phyloP scores from a whole-genome alignment of 208 protist genomes.

The Leishmania lainsoni region DNA sequence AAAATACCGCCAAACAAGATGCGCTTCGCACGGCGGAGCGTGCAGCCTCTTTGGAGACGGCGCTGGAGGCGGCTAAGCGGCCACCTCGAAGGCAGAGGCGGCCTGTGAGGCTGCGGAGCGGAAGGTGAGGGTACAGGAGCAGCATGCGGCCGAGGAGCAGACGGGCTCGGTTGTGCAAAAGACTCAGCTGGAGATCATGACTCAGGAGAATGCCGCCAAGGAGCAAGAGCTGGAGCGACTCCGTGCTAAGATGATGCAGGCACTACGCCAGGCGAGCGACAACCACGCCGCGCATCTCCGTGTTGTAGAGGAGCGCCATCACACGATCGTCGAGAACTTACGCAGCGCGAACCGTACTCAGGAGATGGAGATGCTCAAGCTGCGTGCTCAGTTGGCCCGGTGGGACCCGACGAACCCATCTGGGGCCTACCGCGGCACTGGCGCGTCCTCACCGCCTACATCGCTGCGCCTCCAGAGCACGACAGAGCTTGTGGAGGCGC shows the following conservation, averaged over 20 bases:
- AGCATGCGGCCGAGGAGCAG: conserved; percentile 38
- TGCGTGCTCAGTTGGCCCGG: conserved; percentile 73
- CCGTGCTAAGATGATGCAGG: conserved; percentile 63
- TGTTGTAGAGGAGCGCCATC: conserved; percentile 80
- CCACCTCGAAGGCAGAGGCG: conserved; percentile 22
- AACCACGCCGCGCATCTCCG: conserved; percentile 82
- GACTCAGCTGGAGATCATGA: conserved; percentile 60
- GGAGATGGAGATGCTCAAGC: conserved; percentile 68
- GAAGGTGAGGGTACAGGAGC: conserved; percentile 21
- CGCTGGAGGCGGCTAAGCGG: conserved; percentile 27
- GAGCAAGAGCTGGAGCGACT: conserved; percentile 75
- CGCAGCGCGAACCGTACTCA: conserved; percentile 55
- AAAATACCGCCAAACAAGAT: conserved; percentile 26
- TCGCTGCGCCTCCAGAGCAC: conserved; percentile 29
- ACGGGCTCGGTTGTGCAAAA: conserved; percentile 37
- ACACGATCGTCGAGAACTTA: conserved; percentile 61
- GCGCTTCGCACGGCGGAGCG: conserved; percentile 11
- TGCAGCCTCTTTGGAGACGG: conserved; percentile 9
- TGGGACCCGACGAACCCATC: conserved; percentile 41
- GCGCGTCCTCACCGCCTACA: neutral
- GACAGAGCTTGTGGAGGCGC: conserved; percentile 69
- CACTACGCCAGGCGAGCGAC: conserved; percentile 66
- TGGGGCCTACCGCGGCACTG: conserved; percentile 14
- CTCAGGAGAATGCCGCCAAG: conserved; percentile 68
- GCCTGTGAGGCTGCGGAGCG: conserved; percentile 21